Evolutionary conservation across 2,329 filamentous ascomycete genomes (phyloP).

Genomic region (Lasiodiplodia theobromae): DNA sequence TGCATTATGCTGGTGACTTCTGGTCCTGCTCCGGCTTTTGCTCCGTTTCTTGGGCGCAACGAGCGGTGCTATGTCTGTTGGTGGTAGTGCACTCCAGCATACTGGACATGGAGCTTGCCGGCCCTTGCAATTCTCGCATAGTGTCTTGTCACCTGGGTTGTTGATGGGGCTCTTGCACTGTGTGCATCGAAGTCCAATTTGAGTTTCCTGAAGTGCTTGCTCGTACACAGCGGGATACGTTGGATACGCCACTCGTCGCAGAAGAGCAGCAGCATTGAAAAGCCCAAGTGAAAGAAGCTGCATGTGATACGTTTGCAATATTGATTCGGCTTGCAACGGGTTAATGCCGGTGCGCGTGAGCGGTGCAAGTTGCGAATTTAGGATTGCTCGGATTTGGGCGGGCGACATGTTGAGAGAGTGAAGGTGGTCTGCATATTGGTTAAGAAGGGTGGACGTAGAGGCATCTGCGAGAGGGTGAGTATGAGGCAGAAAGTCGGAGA

Average conservation of each 20-base stretch:
- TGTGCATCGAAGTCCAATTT: slow-evolving; percentile 62
- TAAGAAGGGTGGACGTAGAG: slow-evolving; percentile 39
- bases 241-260: slow-evolving; percentile 64
- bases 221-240: slow-evolving; percentile 65
- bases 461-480: slow-evolving; percentile 44
- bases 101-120: slow-evolving; percentile 53
- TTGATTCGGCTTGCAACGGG: slow-evolving; percentile 61
- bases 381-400: slow-evolving; percentile 49
- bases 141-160: slow-evolving; percentile 57
- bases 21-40: slow-evolving; percentile 15
- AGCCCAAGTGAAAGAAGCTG: slow-evolving; percentile 57
- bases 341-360: slow-evolving; percentile 54
- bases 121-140: slow-evolving; percentile 59
- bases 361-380: slow-evolving; percentile 49
- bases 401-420: slow-evolving; percentile 46
- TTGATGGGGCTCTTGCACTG: slow-evolving; percentile 64
- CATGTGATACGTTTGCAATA: slow-evolving; percentile 65
- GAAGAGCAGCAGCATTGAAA: slow-evolving; percentile 60
- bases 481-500: slow-evolving; percentile 54
- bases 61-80: slow-evolving; percentile 41
- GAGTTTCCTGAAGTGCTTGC: slow-evolving; percentile 61
- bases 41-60: slow-evolving; percentile 32
- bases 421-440: slow-evolving; percentile 50
- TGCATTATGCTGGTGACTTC: slow-evolving; percentile 24
- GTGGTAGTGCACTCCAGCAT: slow-evolving; percentile 54